phyloP scores from a whole-genome alignment of 192 early-diverging fungal species.

The Rhizophlyctis rosea region DNA sequence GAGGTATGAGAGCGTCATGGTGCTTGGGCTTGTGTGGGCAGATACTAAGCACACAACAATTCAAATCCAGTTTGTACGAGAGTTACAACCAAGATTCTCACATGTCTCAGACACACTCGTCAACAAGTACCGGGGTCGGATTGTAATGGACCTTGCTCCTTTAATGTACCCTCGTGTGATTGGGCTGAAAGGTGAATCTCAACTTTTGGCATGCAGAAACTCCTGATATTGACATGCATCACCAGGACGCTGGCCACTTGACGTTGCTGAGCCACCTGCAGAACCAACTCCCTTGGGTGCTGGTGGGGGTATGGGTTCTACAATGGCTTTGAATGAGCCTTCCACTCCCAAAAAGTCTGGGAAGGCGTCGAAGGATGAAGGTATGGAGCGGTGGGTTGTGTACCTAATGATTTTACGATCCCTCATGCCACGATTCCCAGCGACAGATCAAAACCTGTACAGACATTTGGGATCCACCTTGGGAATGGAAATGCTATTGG shows the following conservation, averaged over 20 bases:
- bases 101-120: slow-evolving; percentile 41
- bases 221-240: background rate
- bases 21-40: background rate
- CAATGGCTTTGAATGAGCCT: background rate
- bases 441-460: slow-evolving; percentile 35
- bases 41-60: background rate
- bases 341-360: background rate
- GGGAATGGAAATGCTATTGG: slow-evolving; percentile 41
- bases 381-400: too few relatives aligned
- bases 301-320: slow-evolving; percentile 1
- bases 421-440: slow-evolving; percentile 2
- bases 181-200: slow-evolving; percentile 37
- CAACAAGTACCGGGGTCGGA: slow-evolving; percentile 43
- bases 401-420: too few relatives aligned
- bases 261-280: slow-evolving; percentile 19
- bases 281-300: background rate
- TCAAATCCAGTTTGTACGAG: slow-evolving; percentile 39
- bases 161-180: slow-evolving; percentile 51
- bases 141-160: slow-evolving; percentile 37
- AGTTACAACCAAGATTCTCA: slow-evolving; percentile 48
- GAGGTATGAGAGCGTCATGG: slow-evolving; percentile 34
- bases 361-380: too few relatives aligned
- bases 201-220: background rate
- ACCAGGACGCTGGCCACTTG: slow-evolving; percentile 33
- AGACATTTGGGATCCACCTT: slow-evolving; percentile 41